Evolutionary conservation across 768 basidiomycete species (phyloP), one percentile per base, ranked within the genome.

Genomic region (Melanogaster broomeanus): DNA sequence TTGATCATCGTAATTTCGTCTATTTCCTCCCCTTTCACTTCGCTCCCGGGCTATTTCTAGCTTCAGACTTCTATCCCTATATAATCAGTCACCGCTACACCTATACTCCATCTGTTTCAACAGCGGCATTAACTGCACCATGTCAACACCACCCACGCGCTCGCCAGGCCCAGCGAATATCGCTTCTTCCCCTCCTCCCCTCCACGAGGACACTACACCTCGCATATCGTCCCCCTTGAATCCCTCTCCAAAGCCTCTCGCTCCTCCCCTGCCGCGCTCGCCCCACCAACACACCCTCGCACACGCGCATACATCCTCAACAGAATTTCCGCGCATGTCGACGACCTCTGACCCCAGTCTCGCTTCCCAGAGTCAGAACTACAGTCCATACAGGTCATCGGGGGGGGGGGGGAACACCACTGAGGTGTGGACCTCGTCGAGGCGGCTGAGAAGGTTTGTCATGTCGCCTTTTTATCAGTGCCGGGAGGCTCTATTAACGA

Each of bases 201-300:
- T 37, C 35, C 35, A n/a, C 35, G 35, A 63, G 25, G 49, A 12
- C 4, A 42, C 53, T 42, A 53, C 62, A 1, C 49, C 59, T 6
- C 56, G 57, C 28, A 57, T 56, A 12, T 48, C 68, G 5, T 69
- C 63, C 12, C 68, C 61, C 39, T 53, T 68, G 18, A 62, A 63
- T 15, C 63, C 62, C 1, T 49, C 60, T 40, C 48, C 49, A 9
- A 52, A 45, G 19, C 43, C 49, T 12, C 54, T 55, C 24, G 37
- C 45, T 38, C 47, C 49, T 15, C 39, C 39, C 19, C 30, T 40
- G 2, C 30, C 48, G 2, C 24, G 25, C 9, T 30, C 31, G 31
- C 31, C 31, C 31, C 15, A 31, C 31, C 31, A 31, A 31, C 31
- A 31, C 13, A 15, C 25, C 4, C 25, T 4, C 25, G 12, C 35